Evolutionary conservation across 2,329 filamentous ascomycete genomes (phyloP).

Genomic region (Penicillium sp.): DNA sequence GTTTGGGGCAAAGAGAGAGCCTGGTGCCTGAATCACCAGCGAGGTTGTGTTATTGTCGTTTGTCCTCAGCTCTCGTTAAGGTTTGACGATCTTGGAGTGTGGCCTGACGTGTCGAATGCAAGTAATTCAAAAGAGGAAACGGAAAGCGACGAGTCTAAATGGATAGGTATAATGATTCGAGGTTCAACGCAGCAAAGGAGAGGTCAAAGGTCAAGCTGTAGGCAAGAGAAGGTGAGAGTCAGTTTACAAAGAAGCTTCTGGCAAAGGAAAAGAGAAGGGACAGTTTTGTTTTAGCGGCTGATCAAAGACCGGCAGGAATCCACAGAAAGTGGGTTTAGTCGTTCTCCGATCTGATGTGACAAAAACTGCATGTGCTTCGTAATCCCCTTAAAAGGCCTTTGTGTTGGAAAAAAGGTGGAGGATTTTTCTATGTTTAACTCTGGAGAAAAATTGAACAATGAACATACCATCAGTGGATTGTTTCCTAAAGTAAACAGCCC

Average conservation of each 20-base stretch:
- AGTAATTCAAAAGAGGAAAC: not conserved
- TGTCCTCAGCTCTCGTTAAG: conserved; percentile 15
- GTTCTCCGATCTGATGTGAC: conserved; percentile 12
- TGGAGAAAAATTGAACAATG: not conserved
- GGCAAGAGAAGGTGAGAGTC: conserved; percentile 8
- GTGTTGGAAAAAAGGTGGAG: not conserved
- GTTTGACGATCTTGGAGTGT: conserved; percentile 7
- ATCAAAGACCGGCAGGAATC: conserved; percentile 23
- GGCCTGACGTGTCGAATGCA: conserved; percentile 24
- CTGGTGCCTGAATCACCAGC: conserved; percentile 2
- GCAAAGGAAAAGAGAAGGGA: conserved; percentile 14
- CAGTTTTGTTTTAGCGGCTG: conserved; percentile 23
- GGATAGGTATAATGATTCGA: conserved; percentile 1
- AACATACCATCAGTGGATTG: conserved; percentile 2
- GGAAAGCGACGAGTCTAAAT: conserved; percentile 16
- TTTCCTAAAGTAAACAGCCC: conserved; percentile 7
- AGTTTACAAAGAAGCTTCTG: conserved; percentile 23
- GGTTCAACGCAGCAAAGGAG: conserved; percentile 1
- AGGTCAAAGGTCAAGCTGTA: conserved; percentile 14
- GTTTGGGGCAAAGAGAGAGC: not conserved
- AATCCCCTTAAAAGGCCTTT: conserved; percentile 6
- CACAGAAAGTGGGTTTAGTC: conserved; percentile 19
- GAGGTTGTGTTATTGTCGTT: not conserved
- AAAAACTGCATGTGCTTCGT: conserved; percentile 1
- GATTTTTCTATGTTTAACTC: not conserved